Base-by-base conservation (phyloP, 805 yeast species). In the Metschnikowia cubensis region DNA sequence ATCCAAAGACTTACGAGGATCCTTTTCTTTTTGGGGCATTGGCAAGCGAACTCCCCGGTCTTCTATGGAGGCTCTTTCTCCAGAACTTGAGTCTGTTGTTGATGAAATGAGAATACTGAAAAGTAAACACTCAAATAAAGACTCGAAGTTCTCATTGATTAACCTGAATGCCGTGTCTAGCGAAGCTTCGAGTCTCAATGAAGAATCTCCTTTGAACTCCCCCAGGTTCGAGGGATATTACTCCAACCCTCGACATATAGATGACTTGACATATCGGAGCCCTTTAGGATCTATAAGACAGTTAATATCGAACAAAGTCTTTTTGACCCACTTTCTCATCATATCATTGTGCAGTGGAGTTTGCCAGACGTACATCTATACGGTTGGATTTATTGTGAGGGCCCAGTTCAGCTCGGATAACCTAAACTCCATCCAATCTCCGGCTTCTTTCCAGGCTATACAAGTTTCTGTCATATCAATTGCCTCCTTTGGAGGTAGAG, bases 301-400 rank as follows among this genome's bases (percentile, higher is more conserved):
- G 5, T 50, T 68, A 8, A 36, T 70, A 3, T 48, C 58, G 11
- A 54, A 62, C 47, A 66, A 55, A 43, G 50, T 59, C 4, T 86
- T 82, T 50, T 53, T 83, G 17, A 66, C 75, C 7, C 84, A 81
- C 55, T 83, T 74, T 56, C 41, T 80, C 6, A 71, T 82, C n/a
- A 69, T 84, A 21, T 80, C 87, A 0, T 63, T 79, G 4, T 66
- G 80, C 40, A 79, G 84, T 60, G 84, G 88, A 1, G 70, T 82
- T 39, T 87, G 90, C 3, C 91, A 85, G 62, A 78, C 81, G 64
- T 87, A 85, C 60, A 85, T 87, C 25, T 87, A 76, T 59, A 77
- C 87, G 2, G 83, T 87, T 34, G 95, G 95, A 0, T 86, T 82
- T 59, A 75, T 87, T n/a, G 86, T 84, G 8, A 63, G 67, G 3